phyloP scores from a whole-genome alignment of 176 grass and related monocot genomes.

The Alloteropsis semialata region DNA sequence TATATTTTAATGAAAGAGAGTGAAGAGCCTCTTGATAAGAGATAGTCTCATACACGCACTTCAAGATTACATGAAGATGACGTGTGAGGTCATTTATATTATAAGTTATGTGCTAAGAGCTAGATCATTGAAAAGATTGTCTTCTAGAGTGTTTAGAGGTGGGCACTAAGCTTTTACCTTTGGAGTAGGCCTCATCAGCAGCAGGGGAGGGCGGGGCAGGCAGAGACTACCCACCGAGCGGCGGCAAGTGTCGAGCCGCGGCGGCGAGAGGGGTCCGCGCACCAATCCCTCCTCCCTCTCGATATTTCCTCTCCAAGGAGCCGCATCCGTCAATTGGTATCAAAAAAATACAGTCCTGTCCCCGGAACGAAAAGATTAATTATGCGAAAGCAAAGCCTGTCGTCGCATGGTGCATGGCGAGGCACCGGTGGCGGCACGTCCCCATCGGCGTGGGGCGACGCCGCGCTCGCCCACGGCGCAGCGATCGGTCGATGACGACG shows the following conservation, averaged over 20 bases:
- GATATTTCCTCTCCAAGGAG: neutral
- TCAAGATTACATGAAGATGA: too few relatives aligned
- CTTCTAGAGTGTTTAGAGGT: too few relatives aligned
- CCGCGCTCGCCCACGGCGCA: neutral
- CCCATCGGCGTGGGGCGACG: neutral
- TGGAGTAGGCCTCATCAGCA: too few relatives aligned
- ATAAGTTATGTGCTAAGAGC: too few relatives aligned
- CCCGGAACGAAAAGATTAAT: neutral
- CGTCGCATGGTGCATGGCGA: neutral
- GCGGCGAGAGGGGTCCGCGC: neutral
- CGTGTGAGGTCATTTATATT: too few relatives aligned
- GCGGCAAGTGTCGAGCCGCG: constrained; percentile 8
- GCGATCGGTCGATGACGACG: neutral
- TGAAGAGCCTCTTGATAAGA: too few relatives aligned
- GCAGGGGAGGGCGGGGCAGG: too few relatives aligned
- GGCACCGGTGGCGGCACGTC: neutral
- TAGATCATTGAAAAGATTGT: too few relatives aligned
- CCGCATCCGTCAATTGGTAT: neutral
- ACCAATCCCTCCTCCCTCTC: neutral
- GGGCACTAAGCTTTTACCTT: too few relatives aligned
- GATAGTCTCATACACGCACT: too few relatives aligned
- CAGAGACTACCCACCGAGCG: neutral
- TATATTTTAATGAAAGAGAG: too few relatives aligned
- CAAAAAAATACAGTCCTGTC: neutral
- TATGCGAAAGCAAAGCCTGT: neutral